Evolutionary conservation across 164 flowering plant species (phyloP).

Genomic region (grape (Vitis vinifera)): DNA sequence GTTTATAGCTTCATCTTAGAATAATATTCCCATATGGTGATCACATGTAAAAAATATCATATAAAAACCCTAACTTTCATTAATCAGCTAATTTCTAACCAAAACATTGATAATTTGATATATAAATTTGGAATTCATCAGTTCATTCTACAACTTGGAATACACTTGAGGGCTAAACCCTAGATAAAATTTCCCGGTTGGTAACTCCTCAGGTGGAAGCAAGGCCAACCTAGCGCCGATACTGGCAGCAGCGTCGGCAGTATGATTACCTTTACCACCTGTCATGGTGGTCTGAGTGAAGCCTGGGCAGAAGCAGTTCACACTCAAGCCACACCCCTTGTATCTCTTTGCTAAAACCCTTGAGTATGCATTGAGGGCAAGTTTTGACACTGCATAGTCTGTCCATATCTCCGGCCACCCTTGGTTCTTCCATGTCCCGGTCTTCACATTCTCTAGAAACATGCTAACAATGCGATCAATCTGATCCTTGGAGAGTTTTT

Average conservation of each 20-base stretch:
- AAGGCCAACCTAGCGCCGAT: slow-evolving; percentile 42
- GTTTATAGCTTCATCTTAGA: too few relatives aligned
- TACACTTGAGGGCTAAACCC: slow-evolving; percentile 17
- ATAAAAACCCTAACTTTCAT: too few relatives aligned
- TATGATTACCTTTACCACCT: slow-evolving; percentile 52
- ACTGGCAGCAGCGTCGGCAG: slow-evolving; percentile 59
- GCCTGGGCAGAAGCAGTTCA: slow-evolving; percentile 88
- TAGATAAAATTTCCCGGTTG: slow-evolving; percentile 62
- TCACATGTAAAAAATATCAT: too few relatives aligned
- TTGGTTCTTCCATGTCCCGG: slow-evolving; percentile 56
- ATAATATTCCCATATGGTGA: too few relatives aligned
- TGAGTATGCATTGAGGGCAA: slow-evolving; percentile 78
- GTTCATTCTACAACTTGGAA: slow-evolving; percentile 36
- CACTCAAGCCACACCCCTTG: slow-evolving; percentile 40
- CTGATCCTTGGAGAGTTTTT: slow-evolving; percentile 44
- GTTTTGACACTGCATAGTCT: slow-evolving; percentile 85
- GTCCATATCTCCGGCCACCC: slow-evolving; percentile 95
- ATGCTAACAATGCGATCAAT: slow-evolving; percentile 38
- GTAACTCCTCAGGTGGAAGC: slow-evolving; percentile 49
- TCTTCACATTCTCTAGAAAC: slow-evolving; percentile 60
- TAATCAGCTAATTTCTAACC: too few relatives aligned
- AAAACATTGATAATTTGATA: too few relatives aligned
- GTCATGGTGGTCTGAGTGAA: slow-evolving; percentile 91
- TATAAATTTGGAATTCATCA: too few relatives aligned
- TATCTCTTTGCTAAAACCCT: slow-evolving; percentile 50